These are phyloP conservation scores for Elsinoe australis DNA, from an alignment of 2,329 filamentous ascomycete species.

Conservation along the genomic window DNA sequence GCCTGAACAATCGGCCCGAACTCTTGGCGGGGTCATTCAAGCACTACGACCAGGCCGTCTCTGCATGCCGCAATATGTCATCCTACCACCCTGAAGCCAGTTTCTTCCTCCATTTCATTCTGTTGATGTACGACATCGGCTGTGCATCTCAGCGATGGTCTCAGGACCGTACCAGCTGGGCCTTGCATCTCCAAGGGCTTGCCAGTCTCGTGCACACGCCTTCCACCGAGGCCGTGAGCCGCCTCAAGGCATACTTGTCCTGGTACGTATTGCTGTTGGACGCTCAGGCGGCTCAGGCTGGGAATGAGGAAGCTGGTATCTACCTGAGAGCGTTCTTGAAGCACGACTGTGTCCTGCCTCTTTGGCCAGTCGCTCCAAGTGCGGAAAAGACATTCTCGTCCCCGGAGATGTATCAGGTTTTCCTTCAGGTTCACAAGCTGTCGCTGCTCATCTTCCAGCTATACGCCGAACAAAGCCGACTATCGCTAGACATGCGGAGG, in stretches of 20 bases:
- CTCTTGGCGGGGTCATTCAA: slow-evolving; percentile 43
- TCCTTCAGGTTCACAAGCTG: slow-evolving; percentile 1
- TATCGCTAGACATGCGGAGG: slow-evolving; percentile 2
- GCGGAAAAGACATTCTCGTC: slow-evolving; percentile 6
- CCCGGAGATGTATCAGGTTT: neutral
- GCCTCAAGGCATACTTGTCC: slow-evolving; percentile 43
- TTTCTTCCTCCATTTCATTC: slow-evolving; percentile 51
- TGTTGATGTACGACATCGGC: slow-evolving; percentile 50
- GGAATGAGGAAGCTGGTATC: slow-evolving; percentile 17
- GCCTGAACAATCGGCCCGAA: slow-evolving; percentile 35
- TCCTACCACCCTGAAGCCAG: slow-evolving; percentile 48
- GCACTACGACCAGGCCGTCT: slow-evolving; percentile 49
- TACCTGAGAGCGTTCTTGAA: slow-evolving; percentile 16
- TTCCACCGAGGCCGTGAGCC: slow-evolving; percentile 1
- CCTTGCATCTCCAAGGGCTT: slow-evolving; percentile 47
- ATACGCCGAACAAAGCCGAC: slow-evolving; percentile 7
- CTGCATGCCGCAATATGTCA: slow-evolving; percentile 30
- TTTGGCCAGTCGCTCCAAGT: slow-evolving; percentile 14
- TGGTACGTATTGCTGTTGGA: slow-evolving; percentile 51
- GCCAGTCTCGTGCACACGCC: slow-evolving; percentile 35
- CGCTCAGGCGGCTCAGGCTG: slow-evolving; percentile 17
- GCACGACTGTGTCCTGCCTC: slow-evolving; percentile 11
- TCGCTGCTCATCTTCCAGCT: slow-evolving; percentile 13
- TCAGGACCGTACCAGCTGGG: slow-evolving; percentile 43
- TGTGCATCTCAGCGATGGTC: slow-evolving; percentile 17